Percentiles rank a stretch among this genome's conserved stretches.
These are phyloP conservation scores for Podospora bellae-mahoneyi DNA, from an alignment of 495 filamentous ascomycete genomes.

Conservation along the genomic window DNA sequence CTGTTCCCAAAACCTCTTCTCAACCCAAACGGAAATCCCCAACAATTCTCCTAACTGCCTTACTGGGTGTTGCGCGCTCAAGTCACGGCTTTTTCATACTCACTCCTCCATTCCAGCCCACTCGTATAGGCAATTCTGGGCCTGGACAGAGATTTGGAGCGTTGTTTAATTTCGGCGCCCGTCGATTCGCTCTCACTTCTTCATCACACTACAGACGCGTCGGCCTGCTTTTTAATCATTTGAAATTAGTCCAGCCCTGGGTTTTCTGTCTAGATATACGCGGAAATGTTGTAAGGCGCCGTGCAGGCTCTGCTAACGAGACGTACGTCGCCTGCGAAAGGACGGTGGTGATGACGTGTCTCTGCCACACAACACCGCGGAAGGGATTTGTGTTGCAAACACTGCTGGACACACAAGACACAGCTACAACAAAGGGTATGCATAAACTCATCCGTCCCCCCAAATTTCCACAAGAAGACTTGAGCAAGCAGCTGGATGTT, in stretches of 20 bases:
- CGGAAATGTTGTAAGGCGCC: slow-evolving; percentile 29
- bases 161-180: slow-evolving; percentile 14
- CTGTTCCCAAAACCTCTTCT: slow-evolving; percentile 13
- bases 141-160: slow-evolving; percentile 17
- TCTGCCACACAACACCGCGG: slow-evolving; percentile 20
- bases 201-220: slow-evolving; percentile 16
- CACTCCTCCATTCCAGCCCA: slow-evolving; percentile 8
- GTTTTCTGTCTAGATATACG: slow-evolving; percentile 25
- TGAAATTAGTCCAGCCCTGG: slow-evolving; percentile 16
- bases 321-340: slow-evolving; percentile 17
- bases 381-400: slow-evolving; percentile 19
- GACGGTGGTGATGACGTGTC: slow-evolving; percentile 28
- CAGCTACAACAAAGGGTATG: slow-evolving; percentile 30
- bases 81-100: slow-evolving; percentile 13
- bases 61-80: slow-evolving; percentile 2
- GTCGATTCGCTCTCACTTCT: slow-evolving; percentile 15
- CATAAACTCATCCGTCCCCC: slow-evolving; percentile 30
- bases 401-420: slow-evolving; percentile 12
- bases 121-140: slow-evolving; percentile 23
- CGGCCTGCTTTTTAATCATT: slow-evolving; percentile 25
- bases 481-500: slow-evolving; percentile 23
- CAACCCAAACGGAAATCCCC: slow-evolving; percentile 15
- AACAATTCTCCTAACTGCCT: slow-evolving; percentile 14
- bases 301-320: slow-evolving; percentile 18
- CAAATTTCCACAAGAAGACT: slow-evolving; percentile 13